phyloP scores from a whole-genome alignment of 768 basidiomycete species.

The Suillus placidus region DNA sequence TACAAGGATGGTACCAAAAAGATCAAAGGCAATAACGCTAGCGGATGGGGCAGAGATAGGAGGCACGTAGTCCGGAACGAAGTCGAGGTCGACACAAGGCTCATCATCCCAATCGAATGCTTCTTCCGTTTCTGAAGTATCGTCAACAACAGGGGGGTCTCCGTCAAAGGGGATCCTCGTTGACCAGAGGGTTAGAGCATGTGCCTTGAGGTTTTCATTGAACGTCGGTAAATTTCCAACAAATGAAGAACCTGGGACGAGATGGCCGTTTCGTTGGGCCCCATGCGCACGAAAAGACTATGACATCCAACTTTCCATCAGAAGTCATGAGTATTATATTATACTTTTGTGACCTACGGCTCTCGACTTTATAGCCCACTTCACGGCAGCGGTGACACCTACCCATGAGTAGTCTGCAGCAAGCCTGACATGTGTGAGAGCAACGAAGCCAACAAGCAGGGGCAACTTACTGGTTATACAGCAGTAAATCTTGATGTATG shows the following conservation, averaged over 20 bases:
- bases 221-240: background rate
- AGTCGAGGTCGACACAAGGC: background rate
- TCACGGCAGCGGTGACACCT: conserved; percentile 3
- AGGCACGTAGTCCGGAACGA: background rate
- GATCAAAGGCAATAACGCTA: conserved; percentile 4
- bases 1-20: background rate
- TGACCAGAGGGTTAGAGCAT: background rate
- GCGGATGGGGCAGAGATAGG: background rate
- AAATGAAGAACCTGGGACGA: background rate
- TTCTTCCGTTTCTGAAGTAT: background rate
- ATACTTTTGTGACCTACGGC: background rate
- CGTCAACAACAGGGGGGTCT: background rate
- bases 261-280: background rate
- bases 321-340: background rate
- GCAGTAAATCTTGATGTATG: conserved; percentile 1
- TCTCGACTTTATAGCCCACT: conserved; percentile 1
- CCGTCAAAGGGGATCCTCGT: conserved; percentile 5
- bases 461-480: conserved; percentile 9
- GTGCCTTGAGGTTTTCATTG: background rate
- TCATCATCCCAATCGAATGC: conserved; percentile 4
- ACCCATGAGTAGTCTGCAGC: conserved; percentile 7
- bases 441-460: background rate
- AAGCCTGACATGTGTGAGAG: background rate
- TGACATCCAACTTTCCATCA: background rate
- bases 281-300: background rate